Evolutionary conservation across 2,329 filamentous ascomycete genomes (phyloP).

Genomic region (Fusarium sp.): DNA sequence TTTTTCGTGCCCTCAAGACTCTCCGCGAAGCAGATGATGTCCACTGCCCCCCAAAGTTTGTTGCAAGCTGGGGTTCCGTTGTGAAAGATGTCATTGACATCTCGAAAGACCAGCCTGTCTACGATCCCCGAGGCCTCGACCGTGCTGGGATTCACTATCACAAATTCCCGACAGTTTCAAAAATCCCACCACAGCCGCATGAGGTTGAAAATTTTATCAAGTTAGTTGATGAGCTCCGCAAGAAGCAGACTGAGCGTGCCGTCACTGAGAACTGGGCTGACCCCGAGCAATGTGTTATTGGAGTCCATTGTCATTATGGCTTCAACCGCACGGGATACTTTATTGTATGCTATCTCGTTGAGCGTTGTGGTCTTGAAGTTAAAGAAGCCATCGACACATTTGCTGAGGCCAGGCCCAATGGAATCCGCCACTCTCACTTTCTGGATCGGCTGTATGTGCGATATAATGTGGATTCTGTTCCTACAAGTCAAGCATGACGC

Average conservation of each 20-base stretch:
- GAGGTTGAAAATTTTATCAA: conserved; percentile 68
- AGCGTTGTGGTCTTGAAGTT: conserved; percentile 77
- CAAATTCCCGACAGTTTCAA: conserved; percentile 93
- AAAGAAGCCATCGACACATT: conserved; percentile 86
- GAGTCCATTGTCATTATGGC: conserved; percentile 95
- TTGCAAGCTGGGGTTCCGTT: conserved; percentile 72
- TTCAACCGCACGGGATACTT: conserved; percentile 96
- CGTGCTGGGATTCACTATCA: conserved; percentile 77
- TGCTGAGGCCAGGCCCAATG: conserved; percentile 77
- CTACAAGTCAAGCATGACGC: not conserved
- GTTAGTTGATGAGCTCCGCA: conserved; percentile 70
- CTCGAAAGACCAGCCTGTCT: conserved; percentile 89
- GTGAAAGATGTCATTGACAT: conserved; percentile 90
- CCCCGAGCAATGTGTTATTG: conserved; percentile 67
- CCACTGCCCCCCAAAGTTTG: conserved; percentile 82
- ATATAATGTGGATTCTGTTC: conserved; percentile 62
- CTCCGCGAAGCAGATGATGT: conserved; percentile 87
- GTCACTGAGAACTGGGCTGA: conserved; percentile 57
- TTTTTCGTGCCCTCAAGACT: conserved; percentile 94
- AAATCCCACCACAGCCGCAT: conserved; percentile 77
- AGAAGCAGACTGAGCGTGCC: conserved; percentile 59
- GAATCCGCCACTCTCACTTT: conserved; percentile 92
- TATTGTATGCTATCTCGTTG: conserved; percentile 90
- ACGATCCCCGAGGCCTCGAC: conserved; percentile 80
- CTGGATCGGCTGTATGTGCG: conserved; percentile 84